A percentile compares a stretch with the other conserved stretches of the same genome.
Evolutionary conservation across 768 basidiomycete species (phyloP).

Genomic region (Tubosaeta sp.): DNA sequence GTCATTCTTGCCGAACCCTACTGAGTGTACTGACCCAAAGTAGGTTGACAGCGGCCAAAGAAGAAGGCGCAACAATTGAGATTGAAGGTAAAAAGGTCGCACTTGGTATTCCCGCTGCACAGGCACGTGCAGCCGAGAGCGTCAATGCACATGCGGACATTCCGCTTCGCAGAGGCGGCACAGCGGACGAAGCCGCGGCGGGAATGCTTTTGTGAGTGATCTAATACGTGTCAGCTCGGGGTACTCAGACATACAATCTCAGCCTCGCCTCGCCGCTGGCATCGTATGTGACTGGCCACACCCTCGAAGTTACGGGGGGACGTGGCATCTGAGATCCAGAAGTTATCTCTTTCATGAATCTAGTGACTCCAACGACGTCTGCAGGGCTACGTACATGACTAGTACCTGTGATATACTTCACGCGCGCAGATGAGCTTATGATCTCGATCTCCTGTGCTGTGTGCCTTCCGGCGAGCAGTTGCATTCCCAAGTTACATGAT

Average conservation of each 20-base stretch:
- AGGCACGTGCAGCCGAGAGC: constrained; percentile 34
- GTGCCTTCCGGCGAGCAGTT: too few relatives aligned
- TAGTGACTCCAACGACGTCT: background rate
- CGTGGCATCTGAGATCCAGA: constrained; percentile 51
- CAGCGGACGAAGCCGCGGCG: constrained; percentile 72
- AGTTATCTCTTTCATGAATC: background rate
- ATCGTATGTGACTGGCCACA: constrained; percentile 78
- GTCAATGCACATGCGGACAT: constrained; percentile 44
- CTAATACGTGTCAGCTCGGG: background rate
- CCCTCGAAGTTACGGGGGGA: constrained; percentile 81
- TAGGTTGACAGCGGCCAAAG: constrained; percentile 77
- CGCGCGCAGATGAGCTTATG: background rate
- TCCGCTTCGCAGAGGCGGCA: constrained; percentile 66
- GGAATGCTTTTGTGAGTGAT: constrained; percentile 69
- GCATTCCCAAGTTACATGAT: too few relatives aligned
- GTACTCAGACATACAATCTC: constrained; percentile 8
- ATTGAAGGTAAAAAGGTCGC: constrained; percentile 82
- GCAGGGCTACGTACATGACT: too few relatives aligned
- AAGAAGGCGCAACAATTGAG: constrained; percentile 68
- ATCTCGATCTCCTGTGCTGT: background rate
- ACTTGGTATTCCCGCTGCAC: constrained; percentile 68
- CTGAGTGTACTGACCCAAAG: constrained; percentile 1
- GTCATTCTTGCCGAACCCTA: background rate
- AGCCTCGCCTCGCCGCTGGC: constrained; percentile 78
- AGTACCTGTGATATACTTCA: background rate